These are phyloP conservation scores for Rhizopogon parksii DNA, from an alignment of 1,284 basidiomycete genomes.

Conservation along the genomic window DNA sequence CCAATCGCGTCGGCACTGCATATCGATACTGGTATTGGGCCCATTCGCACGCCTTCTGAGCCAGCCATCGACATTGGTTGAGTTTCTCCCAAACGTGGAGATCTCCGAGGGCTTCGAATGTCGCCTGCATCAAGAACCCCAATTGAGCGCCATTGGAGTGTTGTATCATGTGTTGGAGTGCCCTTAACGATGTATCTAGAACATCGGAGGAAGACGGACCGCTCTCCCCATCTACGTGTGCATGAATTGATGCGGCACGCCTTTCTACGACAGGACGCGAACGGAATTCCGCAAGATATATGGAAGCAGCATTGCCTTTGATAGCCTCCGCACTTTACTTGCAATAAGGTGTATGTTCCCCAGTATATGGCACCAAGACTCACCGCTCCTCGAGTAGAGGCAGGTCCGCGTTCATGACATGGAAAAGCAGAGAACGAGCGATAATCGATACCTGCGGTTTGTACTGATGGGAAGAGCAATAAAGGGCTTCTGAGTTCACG, in stretches of 20 bases:
- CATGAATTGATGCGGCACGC: slow-evolving; percentile 79
- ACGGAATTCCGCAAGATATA: slow-evolving; percentile 76
- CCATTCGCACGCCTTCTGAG: slow-evolving; percentile 73
- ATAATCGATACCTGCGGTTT: slow-evolving; percentile 66
- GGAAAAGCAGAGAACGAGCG: slow-evolving; percentile 68
- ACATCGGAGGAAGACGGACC: slow-evolving; percentile 77
- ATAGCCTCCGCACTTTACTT: slow-evolving; percentile 46
- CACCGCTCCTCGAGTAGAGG: slow-evolving; percentile 64
- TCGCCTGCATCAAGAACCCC: slow-evolving; percentile 63
- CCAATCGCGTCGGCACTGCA: slow-evolving; percentile 77
- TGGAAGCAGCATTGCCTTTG: slow-evolving; percentile 63
- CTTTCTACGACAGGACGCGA: slow-evolving; percentile 70
- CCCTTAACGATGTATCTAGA: slow-evolving; percentile 65
- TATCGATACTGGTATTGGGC: slow-evolving; percentile 90
- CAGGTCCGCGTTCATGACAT: slow-evolving; percentile 61
- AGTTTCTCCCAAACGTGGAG: slow-evolving; percentile 65
- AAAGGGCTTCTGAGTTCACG: slow-evolving; percentile 80
- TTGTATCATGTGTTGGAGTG: slow-evolving; percentile 66
- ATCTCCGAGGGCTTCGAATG: slow-evolving; percentile 60
- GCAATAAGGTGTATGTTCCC: background rate
- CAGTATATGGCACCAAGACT: background rate
- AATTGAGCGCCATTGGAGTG: slow-evolving; percentile 79
- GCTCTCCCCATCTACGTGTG: slow-evolving; percentile 82
- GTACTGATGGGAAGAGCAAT: slow-evolving; percentile 72
- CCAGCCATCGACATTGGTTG: slow-evolving; percentile 80